Percentiles rank a stretch among this genome's conserved stretches.
Conservation (phyloP, 2,329 filamentous ascomycete species). For the Cercospora brassicicola region DNA sequence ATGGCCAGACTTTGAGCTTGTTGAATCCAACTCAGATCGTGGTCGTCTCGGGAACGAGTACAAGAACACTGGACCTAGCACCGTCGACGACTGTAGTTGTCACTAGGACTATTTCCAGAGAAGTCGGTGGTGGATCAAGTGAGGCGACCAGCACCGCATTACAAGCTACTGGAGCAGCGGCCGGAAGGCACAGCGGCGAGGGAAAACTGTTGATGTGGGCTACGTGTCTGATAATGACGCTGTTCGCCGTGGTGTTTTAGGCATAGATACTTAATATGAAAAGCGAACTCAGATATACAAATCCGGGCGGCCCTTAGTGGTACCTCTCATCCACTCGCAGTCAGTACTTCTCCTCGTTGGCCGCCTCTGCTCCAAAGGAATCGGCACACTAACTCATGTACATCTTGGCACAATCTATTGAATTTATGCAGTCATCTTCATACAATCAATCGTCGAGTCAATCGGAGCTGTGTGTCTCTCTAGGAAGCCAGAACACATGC, state of each 20-base stretch:
- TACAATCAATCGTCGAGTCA: neutral
- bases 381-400: neutral
- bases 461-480: neutral
- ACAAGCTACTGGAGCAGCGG: neutral
- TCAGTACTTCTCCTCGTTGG: neutral
- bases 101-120: neutral
- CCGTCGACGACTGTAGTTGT: neutral
- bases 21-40: conserved; percentile 7
- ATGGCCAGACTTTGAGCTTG: conserved; percentile 7
- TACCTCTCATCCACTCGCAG: neutral
- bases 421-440: neutral
- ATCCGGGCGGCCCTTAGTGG: neutral
- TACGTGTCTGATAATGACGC: neutral
- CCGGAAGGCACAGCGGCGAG: neutral
- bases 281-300: neutral
- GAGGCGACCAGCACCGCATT: neutral
- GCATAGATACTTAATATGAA: neutral
- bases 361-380: neutral
- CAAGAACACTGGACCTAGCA: neutral
- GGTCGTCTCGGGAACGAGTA: neutral
- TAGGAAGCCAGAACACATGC: neutral
- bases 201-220: neutral
- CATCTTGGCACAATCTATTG: neutral
- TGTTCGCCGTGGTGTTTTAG: neutral
- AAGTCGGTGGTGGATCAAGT: neutral